Percentiles rank a stretch among this genome's conserved stretches.
Evolutionary conservation across 2,329 filamentous ascomycete genomes (phyloP).

Genomic region (Xylaria sp.): DNA sequence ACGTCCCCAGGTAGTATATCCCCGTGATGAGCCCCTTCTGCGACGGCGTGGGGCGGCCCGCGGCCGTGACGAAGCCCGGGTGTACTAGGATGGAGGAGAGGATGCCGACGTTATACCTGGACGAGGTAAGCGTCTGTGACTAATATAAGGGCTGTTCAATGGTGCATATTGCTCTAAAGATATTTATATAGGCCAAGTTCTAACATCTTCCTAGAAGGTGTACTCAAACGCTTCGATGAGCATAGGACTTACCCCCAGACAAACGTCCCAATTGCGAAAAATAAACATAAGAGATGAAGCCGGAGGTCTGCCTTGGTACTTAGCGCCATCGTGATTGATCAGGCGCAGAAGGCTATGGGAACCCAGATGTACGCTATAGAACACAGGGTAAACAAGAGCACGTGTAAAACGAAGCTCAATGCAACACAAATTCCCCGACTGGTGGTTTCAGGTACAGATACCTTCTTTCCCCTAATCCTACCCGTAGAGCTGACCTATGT

Average conservation of each 20-base stretch:
- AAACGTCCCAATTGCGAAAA: constrained; percentile 59
- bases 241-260: constrained; percentile 53
- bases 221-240: neutral
- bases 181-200: too few species aligned
- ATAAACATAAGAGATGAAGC: constrained; percentile 51
- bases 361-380: neutral
- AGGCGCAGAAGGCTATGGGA: neutral
- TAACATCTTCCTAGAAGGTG: too few species aligned
- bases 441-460: too few species aligned
- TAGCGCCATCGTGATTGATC: constrained; percentile 17
- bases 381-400: neutral
- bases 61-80: constrained; percentile 53
- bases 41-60: constrained; percentile 48
- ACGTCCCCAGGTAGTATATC: constrained; percentile 61
- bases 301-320: constrained; percentile 43
- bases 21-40: constrained; percentile 57
- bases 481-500: too few species aligned
- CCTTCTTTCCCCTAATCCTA: too few species aligned
- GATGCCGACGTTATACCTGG: constrained; percentile 61
- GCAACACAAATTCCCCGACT: too few species aligned
- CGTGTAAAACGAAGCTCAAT: too few species aligned
- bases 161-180: too few species aligned
- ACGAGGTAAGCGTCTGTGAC: too few species aligned
- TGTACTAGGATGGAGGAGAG: constrained; percentile 59
- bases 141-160: too few species aligned